phyloP scores from a whole-genome alignment of 225 moss, liverwort and hornwort genomes.

The Pseudoscleropodium purum region DNA sequence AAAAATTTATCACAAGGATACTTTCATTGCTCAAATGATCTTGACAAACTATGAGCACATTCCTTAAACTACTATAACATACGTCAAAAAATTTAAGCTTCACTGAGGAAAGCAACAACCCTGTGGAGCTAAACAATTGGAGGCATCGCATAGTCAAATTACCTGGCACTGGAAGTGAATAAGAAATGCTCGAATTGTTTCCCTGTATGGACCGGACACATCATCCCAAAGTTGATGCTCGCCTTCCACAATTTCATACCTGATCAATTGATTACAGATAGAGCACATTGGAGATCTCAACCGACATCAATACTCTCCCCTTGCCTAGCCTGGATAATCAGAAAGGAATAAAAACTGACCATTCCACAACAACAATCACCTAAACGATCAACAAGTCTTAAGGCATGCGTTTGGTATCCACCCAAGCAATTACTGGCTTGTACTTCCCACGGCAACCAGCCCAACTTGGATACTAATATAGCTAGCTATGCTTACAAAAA shows the following conservation, averaged over 20 bases:
- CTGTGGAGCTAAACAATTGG: not conserved
- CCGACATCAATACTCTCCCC: not conserved
- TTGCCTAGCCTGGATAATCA: not conserved
- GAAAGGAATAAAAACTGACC: not conserved
- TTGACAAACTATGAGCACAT: not conserved
- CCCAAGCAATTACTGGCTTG: not conserved
- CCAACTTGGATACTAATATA: not conserved
- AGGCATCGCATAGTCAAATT: not conserved
- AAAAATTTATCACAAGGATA: not conserved
- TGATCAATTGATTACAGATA: conserved; percentile 11
- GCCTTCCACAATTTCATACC: conserved; percentile 96
- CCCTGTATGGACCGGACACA: conserved; percentile 96
- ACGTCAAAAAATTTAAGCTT: not conserved
- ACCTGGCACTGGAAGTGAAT: conserved; percentile 98
- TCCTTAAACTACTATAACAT: not conserved
- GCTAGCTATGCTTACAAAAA: not conserved
- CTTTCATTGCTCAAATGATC: not conserved
- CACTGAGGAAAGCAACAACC: not conserved
- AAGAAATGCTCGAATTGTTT: conserved; percentile 96
- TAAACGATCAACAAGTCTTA: not conserved
- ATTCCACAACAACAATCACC: not conserved
- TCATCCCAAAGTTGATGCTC: conserved; percentile 84
- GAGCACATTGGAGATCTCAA: not conserved
- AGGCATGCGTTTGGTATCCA: not conserved
- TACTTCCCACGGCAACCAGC: not conserved